These are phyloP conservation scores for Rhodotorula toruloides DNA, from an alignment of 768 basidiomycete species.

Conservation along the genomic window DNA sequence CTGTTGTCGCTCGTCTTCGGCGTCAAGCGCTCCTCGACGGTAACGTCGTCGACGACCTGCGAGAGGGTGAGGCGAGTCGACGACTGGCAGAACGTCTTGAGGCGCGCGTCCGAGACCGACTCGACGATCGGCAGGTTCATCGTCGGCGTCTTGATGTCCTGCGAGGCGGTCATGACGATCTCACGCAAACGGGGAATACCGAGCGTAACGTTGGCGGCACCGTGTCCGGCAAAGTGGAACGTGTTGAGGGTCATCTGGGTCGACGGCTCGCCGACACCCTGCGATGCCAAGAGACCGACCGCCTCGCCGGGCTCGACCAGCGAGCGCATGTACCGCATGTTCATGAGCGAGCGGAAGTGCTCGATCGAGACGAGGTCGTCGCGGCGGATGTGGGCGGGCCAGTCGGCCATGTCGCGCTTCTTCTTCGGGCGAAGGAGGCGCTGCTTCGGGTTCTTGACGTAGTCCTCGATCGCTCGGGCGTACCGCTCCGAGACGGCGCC, in stretches of 20 bases:
- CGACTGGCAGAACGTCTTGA: conserved; percentile 71
- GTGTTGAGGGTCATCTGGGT: conserved; percentile 99
- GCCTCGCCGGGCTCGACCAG: conserved; percentile 96
- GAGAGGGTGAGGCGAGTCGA: conserved; percentile 79
- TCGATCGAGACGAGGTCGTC: conserved; percentile 48
- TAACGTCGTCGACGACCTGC: conserved; percentile 76
- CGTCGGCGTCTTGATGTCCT: conserved; percentile 91
- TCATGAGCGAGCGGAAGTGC: conserved; percentile 73
- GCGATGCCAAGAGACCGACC: conserved; percentile 92
- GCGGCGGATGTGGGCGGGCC: conserved; percentile 51
- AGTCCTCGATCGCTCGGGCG: conserved; percentile 70
- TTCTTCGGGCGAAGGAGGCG: conserved; percentile 50
- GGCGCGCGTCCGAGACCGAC: conserved; percentile 55
- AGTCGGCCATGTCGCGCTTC: conserved; percentile 50
- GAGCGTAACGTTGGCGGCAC: conserved; percentile 96
- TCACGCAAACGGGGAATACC: conserved; percentile 98
- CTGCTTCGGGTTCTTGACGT: conserved; percentile 68
- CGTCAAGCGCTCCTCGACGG: conserved; percentile 70
- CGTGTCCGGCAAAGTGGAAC: conserved; percentile 98
- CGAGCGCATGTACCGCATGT: conserved; percentile 86
- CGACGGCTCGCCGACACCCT: conserved; percentile 96
- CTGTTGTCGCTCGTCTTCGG: conserved; percentile 53
- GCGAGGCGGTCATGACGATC: conserved; percentile 97
- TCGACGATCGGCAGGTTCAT: conserved; percentile 71
- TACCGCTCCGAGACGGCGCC: conserved; percentile 91